Base-by-base conservation (phyloP, 179 eudicot genomes). In the Beta macrorhiza region DNA sequence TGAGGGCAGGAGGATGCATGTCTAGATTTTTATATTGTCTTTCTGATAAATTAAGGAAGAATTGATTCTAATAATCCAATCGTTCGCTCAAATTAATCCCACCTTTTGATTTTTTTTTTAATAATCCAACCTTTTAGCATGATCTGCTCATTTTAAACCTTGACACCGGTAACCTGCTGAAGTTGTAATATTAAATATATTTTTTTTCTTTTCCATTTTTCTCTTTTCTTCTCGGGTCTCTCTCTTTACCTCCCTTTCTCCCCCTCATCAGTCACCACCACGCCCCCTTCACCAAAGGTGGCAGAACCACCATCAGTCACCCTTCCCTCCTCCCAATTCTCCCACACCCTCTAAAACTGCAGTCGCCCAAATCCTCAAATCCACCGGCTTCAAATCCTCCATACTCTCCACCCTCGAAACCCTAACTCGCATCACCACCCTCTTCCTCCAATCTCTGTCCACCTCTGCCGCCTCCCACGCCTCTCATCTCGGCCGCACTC, bases 311-410 rank as follows among this genome's bases (percentile, higher is more conserved):
- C 4, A 4, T 5, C 29, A 51, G 42, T 22, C 8, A 47, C 65
- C 15, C 80, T 67, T 5, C 44, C 81, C 0, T 81, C 86, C 51
- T 76, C 89, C 0, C 83, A 83, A 29, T 92, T 82, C 76, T 78
- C 84, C 44, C 77, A 77, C 59, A 44, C 84, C 49, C 52, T 89
- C 73, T 79, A 84, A 5, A 83, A 84, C 84, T 61, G 90, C 94
- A 19, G 88, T 88, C 42, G 79, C 91, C 44, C 97, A 91, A 85
- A 92, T 87, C 84, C 87, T 88, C 78, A 84, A 83, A 6, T 86
- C 92, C 17, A 58, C 53, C 20, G 98, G 98, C 17, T 93, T 78
- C 87, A 86, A 67, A 1, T 77, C 63, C 74, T 56, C 87, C 72
- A 88, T 84, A 14, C 79, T 72, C 68, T 77, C 91, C 63, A 93